Evolutionary conservation across 768 basidiomycete species (phyloP).

Genomic region (Lactifluus volemus): DNA sequence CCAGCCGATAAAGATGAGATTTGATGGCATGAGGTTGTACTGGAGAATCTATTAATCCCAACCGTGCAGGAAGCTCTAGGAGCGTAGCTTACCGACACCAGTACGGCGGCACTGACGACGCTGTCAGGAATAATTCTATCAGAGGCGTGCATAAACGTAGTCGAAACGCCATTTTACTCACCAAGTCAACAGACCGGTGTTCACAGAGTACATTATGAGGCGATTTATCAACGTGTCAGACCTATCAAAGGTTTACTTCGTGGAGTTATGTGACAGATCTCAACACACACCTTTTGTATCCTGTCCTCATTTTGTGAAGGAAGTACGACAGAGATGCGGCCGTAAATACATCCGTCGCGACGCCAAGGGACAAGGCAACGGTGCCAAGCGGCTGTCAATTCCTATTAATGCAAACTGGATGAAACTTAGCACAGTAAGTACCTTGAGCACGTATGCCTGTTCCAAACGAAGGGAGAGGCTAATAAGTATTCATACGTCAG

Average conservation of each 20-base stretch:
- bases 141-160: not conserved
- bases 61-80: not conserved
- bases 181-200: constrained; percentile 59
- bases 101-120: constrained; percentile 39
- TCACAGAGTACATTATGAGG: constrained; percentile 51
- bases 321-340: constrained; percentile 46
- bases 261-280: not conserved
- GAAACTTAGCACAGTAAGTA: constrained; percentile 20
- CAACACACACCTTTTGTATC: constrained; percentile 32
- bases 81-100: constrained; percentile 41
- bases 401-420: not conserved
- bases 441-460: constrained; percentile 38
- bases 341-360: constrained; percentile 42
- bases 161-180: constrained; percentile 16
- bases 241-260: constrained; percentile 26
- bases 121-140: constrained; percentile 23
- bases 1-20: constrained; percentile 50
- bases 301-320: constrained; percentile 45
- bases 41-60: constrained; percentile 22
- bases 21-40: constrained; percentile 47
- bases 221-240: constrained; percentile 49
- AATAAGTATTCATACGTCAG: not conserved
- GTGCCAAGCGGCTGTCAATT: constrained; percentile 36
- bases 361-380: constrained; percentile 40
- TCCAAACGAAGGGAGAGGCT: constrained; percentile 36